Conservation (phyloP, 2,329 filamentous ascomycete species). For the Fusarium pilosicola region DNA sequence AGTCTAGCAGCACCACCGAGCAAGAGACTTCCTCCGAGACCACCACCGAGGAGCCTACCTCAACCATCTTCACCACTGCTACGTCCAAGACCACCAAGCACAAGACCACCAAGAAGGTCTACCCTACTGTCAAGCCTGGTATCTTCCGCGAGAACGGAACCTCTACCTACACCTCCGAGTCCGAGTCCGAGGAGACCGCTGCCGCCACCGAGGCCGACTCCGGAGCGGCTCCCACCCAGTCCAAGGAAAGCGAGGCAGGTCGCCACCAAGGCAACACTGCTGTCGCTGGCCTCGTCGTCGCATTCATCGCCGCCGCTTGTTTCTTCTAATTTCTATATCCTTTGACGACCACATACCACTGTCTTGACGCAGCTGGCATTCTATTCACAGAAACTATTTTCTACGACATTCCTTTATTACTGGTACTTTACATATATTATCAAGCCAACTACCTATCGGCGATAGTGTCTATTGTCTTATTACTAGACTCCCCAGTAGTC, state of each 20-base stretch:
- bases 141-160: constrained; percentile 66
- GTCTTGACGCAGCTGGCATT: constrained; percentile 39
- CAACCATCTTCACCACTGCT: constrained; percentile 44
- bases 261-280: constrained; percentile 61
- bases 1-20: constrained; percentile 17
- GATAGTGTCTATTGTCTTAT: constrained; percentile 50
- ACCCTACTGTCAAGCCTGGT: constrained; percentile 50
- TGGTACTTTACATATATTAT: constrained; percentile 43
- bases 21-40: constrained; percentile 17
- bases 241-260: constrained; percentile 58
- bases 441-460: constrained; percentile 45
- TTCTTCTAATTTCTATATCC: constrained; percentile 52
- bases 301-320: constrained; percentile 63
- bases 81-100: constrained; percentile 27
- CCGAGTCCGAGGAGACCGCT: constrained; percentile 28
- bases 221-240: constrained; percentile 47
- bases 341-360: constrained; percentile 14
- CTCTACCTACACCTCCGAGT: constrained; percentile 27
- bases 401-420: constrained; percentile 36
- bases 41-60: constrained; percentile 24
- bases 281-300: constrained; percentile 64
- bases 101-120: constrained; percentile 29
- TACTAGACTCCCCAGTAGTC: not conserved
- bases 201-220: constrained; percentile 41
- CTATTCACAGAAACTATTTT: constrained; percentile 36